A percentile compares a stretch with the other conserved stretches of the same genome.
These are phyloP conservation scores for Solanum hybrid DNA, from an alignment of 305 asterid genomes.

Conservation along the genomic window DNA sequence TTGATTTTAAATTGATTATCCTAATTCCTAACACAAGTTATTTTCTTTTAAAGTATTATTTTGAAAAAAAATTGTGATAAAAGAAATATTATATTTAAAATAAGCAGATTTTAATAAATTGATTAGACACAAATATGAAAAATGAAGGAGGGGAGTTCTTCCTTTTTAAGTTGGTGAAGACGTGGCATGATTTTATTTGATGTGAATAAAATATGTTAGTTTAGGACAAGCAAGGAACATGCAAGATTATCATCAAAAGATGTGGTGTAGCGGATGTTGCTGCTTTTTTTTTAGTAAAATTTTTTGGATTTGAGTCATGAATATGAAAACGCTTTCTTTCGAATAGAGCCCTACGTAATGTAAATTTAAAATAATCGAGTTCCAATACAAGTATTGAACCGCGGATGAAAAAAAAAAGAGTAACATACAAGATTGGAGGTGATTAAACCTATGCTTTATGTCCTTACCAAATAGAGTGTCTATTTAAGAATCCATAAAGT, in stretches of 20 bases:
- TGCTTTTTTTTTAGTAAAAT: fast-evolving
- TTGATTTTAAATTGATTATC: background rate
- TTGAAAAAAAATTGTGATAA: background rate
- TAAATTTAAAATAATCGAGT: too few relatives aligned
- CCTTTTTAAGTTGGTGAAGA: background rate
- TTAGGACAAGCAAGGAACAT: background rate
- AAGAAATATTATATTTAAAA: too few relatives aligned
- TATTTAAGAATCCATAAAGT: background rate
- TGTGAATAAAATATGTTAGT: background rate
- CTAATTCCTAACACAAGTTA: background rate
- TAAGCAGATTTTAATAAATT: too few relatives aligned
- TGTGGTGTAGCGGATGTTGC: too few relatives aligned
- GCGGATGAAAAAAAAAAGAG: background rate
- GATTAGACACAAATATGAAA: background rate
- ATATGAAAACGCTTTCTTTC: too few relatives aligned
- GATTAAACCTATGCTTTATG: background rate
- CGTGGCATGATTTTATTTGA: background rate
- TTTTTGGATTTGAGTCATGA: background rate
- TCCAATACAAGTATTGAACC: too few relatives aligned
- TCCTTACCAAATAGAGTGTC: background rate
- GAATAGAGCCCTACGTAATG: fast-evolving
- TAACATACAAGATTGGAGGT: background rate
- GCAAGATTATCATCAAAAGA: background rate
- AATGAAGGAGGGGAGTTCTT: background rate
- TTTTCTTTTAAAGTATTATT: background rate